These are phyloP conservation scores for Fusarium virguliforme DNA, from an alignment of 2,329 filamentous ascomycete genomes.

Conservation along the genomic window DNA sequence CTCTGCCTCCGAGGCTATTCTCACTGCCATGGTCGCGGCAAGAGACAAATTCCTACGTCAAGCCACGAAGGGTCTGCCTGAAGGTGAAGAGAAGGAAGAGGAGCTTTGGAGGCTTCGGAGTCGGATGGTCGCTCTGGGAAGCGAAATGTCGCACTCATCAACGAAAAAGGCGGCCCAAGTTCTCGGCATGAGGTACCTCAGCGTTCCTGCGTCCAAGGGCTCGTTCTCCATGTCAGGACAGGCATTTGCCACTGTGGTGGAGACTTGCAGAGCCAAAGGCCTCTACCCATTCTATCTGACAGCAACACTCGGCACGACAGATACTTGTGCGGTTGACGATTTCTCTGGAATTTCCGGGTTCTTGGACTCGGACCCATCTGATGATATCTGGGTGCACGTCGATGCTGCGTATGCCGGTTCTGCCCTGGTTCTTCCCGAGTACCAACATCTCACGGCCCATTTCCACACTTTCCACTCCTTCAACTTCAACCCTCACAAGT, in stretches of 20 bases:
- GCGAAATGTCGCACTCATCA: conserved; percentile 84
- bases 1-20: conserved; percentile 87
- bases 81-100: conserved; percentile 77
- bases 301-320: conserved; percentile 87
- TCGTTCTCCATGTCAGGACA: conserved; percentile 80
- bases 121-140: conserved; percentile 82
- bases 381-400: conserved; percentile 89
- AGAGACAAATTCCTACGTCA: conserved; percentile 82
- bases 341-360: conserved; percentile 76
- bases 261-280: conserved; percentile 76
- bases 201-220: conserved; percentile 75
- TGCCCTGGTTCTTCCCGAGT: conserved; percentile 86
- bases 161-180: conserved; percentile 91
- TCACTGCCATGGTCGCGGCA: conserved; percentile 89
- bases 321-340: conserved; percentile 89
- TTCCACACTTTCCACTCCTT: conserved; percentile 85
- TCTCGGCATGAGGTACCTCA: conserved; percentile 83
- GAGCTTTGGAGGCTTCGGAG: conserved; percentile 71
- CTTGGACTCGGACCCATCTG: conserved; percentile 56
- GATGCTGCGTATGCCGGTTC: conserved; percentile 94
- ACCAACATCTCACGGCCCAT: conserved; percentile 76
- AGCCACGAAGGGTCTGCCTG: conserved; percentile 66
- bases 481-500: conserved; percentile 98
- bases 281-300: conserved; percentile 91
- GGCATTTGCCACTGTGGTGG: conserved; percentile 74